Conservation (phyloP, 1,139 yeast species). For the Geotrichum bryndzae region DNA sequence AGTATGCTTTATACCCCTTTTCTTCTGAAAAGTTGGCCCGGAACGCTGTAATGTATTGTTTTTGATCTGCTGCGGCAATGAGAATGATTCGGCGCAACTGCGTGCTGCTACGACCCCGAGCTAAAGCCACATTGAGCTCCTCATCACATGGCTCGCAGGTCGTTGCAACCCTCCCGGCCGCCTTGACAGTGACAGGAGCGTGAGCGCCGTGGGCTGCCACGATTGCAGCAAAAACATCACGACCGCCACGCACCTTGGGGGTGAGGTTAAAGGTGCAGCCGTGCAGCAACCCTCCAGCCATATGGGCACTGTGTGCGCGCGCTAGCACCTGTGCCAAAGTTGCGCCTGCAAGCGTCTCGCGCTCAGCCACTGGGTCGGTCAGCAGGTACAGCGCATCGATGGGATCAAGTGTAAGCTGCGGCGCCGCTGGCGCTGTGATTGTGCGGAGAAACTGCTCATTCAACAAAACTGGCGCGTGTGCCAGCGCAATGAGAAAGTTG, state of each 20-base stretch:
- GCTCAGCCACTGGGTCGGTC: conserved; percentile 29
- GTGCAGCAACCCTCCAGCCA: conserved; percentile 3
- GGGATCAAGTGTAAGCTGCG: conserved; percentile 1
- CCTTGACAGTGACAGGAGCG: conserved; percentile 6
- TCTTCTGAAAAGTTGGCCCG: conserved; percentile 7
- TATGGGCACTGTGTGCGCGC: not conserved
- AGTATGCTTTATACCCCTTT: conserved; percentile 7
- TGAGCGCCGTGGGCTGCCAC: conserved; percentile 57
- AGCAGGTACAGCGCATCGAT: conserved; percentile 20
- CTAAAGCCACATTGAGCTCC: conserved; percentile 14
- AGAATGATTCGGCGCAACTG: conserved; percentile 15
- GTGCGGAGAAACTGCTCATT: not conserved
- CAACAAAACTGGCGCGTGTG: conserved; percentile 39
- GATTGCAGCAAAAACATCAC: conserved; percentile 53
- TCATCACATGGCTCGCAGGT: conserved; percentile 36
- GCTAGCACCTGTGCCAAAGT: conserved; percentile 2
- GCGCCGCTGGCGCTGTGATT: not conserved
- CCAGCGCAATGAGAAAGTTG: conserved; percentile 57
- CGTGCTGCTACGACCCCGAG: not conserved
- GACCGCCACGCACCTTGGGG: conserved; percentile 58
- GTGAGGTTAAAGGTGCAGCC: conserved; percentile 14
- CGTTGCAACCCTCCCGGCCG: conserved; percentile 23
- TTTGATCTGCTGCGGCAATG: conserved; percentile 19
- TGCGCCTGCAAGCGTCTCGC: conserved; percentile 3
- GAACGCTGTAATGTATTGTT: conserved; percentile 15